These are phyloP conservation scores for Acanthamoeba lenticulata DNA, from an alignment of 208 protist species.

Conservation along the genomic window DNA sequence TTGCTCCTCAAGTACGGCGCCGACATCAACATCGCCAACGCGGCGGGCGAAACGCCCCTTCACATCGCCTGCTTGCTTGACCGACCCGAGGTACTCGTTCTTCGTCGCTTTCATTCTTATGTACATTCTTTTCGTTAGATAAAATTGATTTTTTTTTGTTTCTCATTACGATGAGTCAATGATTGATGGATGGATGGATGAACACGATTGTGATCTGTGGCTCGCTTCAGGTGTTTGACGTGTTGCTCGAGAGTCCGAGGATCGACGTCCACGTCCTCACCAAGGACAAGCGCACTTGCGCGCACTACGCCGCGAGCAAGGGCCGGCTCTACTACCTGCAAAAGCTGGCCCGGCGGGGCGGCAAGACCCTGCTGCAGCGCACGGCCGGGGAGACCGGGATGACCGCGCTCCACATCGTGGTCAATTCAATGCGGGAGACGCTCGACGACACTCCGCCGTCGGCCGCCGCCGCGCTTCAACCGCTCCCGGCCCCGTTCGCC, in stretches of 20 bases:
- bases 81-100: neutral
- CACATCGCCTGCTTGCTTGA: neutral
- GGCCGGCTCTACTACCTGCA: neutral
- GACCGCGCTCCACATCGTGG: neutral
- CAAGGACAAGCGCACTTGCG: neutral
- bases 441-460: neutral
- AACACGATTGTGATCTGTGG: too few species aligned
- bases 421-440: neutral
- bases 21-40: neutral
- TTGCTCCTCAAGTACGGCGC: slow-evolving; percentile 3
- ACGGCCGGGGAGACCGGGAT: neutral
- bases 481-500: neutral
- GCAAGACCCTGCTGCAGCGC: neutral
- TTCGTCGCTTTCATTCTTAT: neutral
- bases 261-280: neutral
- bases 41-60: neutral
- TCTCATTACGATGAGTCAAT: too few species aligned
- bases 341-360: neutral
- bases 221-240: neutral
- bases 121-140: too few species aligned
- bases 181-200: too few species aligned
- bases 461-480: neutral
- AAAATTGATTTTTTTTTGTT: too few species aligned
- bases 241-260: neutral
- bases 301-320: neutral